A percentile compares a stretch with the other conserved stretches of the same genome.
phyloP scores from a whole-genome alignment of 257 asterid species.

The Buddleja alternifolia region DNA sequence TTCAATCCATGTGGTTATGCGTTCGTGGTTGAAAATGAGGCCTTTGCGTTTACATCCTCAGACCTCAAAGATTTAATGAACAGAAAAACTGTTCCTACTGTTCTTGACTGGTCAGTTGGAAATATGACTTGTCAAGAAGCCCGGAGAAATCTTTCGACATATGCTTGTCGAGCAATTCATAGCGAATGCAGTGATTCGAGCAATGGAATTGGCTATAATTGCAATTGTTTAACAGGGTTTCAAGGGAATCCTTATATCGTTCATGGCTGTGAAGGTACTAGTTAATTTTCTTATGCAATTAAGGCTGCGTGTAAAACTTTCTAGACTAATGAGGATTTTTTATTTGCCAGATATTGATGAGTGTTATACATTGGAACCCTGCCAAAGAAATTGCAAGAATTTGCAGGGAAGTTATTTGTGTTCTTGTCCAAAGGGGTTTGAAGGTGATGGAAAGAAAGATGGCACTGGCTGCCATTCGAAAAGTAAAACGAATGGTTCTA shows the following conservation, averaged over 20 bases:
- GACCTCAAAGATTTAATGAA: slow-evolving; percentile 24
- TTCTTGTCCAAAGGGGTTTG: slow-evolving; percentile 31
- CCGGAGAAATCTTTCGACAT: slow-evolving; percentile 11
- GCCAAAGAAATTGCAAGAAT: slow-evolving; percentile 26
- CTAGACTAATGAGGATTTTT: not conserved
- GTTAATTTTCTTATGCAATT: not conserved
- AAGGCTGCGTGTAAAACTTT: not conserved
- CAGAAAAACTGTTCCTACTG: slow-evolving; percentile 24
- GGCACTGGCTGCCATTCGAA: slow-evolving; percentile 23
- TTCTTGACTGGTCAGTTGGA: slow-evolving; percentile 41
- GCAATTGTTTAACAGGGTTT: slow-evolving; percentile 35
- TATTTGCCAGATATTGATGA: slow-evolving; percentile 34
- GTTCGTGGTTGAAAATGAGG: slow-evolving; percentile 32
- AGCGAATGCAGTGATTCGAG: slow-evolving; percentile 32
- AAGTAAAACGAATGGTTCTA: not conserved
- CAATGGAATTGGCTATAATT: slow-evolving; percentile 31
- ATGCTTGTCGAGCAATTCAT: slow-evolving; percentile 36
- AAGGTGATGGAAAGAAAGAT: slow-evolving; percentile 30
- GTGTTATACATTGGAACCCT: slow-evolving; percentile 26
- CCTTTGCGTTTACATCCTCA: slow-evolving; percentile 29
- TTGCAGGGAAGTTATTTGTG: slow-evolving; percentile 24
- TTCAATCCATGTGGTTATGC: slow-evolving; percentile 43
- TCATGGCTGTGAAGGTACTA: slow-evolving; percentile 44
- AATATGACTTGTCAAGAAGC: slow-evolving; percentile 31
- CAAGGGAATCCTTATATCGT: slow-evolving; percentile 44